These are phyloP conservation scores for Cladosporium phlei DNA, from an alignment of 2,329 filamentous ascomycete genomes.

Conservation along the genomic window DNA sequence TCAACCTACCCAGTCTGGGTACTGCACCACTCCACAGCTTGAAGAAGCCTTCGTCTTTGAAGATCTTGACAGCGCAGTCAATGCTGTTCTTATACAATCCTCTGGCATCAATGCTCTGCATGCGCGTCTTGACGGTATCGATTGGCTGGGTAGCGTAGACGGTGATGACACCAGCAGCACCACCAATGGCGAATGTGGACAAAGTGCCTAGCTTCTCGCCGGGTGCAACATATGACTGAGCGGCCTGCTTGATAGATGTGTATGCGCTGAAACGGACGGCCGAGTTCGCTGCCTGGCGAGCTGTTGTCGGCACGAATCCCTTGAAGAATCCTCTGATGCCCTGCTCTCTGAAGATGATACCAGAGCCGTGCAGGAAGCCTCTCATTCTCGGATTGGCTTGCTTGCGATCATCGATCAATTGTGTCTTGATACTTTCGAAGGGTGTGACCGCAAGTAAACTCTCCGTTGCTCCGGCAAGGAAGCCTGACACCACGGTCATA, in stretches of 20 bases:
- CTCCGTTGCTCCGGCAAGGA: conserved; percentile 92
- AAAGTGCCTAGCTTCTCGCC: conserved; percentile 88
- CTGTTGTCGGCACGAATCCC: conserved; percentile 91
- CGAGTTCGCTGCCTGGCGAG: conserved; percentile 89
- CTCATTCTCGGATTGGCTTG: conserved; percentile 76
- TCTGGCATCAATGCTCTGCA: conserved; percentile 91
- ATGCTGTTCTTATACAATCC: conserved; percentile 81
- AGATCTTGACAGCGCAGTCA: conserved; percentile 74
- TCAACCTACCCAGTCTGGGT: conserved; percentile 75
- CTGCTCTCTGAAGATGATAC: conserved; percentile 80
- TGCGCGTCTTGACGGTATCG: conserved; percentile 92
- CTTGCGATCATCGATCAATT: conserved; percentile 96
- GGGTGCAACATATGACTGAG: conserved; percentile 86
- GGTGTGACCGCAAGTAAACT: conserved; percentile 90
- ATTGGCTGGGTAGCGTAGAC: conserved; percentile 70
- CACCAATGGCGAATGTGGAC: conserved; percentile 87
- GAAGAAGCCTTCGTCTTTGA: conserved; percentile 80
- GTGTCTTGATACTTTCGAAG: conserved; percentile 97
- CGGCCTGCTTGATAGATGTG: conserved; percentile 83
- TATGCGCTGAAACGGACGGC: conserved; percentile 93
- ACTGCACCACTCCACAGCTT: conserved; percentile 94
- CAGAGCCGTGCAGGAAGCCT: conserved; percentile 86
- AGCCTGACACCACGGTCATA: conserved; percentile 85
- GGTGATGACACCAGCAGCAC: conserved; percentile 82
- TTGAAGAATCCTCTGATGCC: conserved; percentile 93